Conservation (phyloP, 1,284 basidiomycete species). For the Papiliotrema flavescens region DNA sequence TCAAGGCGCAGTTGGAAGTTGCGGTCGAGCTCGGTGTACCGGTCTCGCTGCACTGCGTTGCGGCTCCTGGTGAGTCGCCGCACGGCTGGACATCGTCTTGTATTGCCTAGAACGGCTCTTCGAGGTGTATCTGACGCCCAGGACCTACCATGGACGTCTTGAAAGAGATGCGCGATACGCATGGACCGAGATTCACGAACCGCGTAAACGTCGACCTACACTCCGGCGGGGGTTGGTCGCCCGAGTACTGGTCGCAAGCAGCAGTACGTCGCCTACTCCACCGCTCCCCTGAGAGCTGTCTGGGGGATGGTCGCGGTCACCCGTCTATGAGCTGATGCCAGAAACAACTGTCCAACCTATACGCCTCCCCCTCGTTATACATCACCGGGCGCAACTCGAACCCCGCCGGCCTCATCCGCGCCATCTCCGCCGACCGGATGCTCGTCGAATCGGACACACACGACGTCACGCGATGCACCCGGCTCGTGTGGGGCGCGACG, state of each 20-base stretch:
- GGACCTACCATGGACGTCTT: constrained; percentile 47
- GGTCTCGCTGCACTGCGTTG: constrained; percentile 50
- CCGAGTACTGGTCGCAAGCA: constrained; percentile 32
- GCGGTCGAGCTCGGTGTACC: constrained; percentile 47
- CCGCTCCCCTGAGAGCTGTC: too few relatives aligned
- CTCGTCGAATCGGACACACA: constrained; percentile 50
- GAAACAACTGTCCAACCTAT: constrained; percentile 44
- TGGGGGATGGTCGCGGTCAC: too few relatives aligned
- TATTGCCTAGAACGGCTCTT: background rate
- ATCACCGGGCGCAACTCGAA: constrained; percentile 45
- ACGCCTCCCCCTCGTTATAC: constrained; percentile 50
- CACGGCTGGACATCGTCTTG: background rate
- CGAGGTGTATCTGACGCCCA: constrained; percentile 4
- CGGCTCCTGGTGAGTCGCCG: constrained; percentile 35
- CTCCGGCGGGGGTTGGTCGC: constrained; percentile 45
- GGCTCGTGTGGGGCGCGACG: constrained; percentile 40
- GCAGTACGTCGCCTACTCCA: constrained; percentile 19
- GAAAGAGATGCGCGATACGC: constrained; percentile 25
- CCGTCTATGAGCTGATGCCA: background rate
- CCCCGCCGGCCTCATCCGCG: constrained; percentile 38
- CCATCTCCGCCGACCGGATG: constrained; percentile 40
- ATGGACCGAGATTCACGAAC: constrained; percentile 29
- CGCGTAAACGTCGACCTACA: constrained; percentile 48
- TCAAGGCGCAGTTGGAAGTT: constrained; percentile 46
- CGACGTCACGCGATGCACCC: constrained; percentile 29